These are phyloP conservation scores for Daldinia loculata DNA, from an alignment of 495 filamentous ascomycete species.

Conservation along the genomic window DNA sequence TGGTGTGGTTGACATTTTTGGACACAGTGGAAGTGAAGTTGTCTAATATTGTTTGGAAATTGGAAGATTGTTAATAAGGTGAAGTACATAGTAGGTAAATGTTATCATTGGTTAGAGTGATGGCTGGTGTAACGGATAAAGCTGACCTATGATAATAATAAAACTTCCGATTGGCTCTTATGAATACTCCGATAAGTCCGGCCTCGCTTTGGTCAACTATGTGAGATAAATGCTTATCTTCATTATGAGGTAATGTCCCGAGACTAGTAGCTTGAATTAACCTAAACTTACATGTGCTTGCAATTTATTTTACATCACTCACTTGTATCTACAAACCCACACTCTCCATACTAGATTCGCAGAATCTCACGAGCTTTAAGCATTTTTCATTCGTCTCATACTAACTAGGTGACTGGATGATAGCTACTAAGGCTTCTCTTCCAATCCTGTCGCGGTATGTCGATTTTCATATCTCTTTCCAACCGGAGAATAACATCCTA, in stretches of 20 bases:
- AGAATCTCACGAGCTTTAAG: neutral
- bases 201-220: constrained; percentile 4
- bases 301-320: neutral
- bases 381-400: neutral
- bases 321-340: neutral
- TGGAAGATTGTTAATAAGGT: no score
- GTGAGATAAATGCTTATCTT: neutral
- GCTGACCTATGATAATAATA: no score
- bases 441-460: constrained; percentile 26
- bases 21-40: constrained; percentile 15
- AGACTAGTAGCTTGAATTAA: neutral
- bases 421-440: constrained; percentile 9
- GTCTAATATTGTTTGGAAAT: neutral
- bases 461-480: neutral
- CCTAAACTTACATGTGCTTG: neutral
- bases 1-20: constrained; percentile 22
- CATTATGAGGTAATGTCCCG: neutral
- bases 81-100: no score
- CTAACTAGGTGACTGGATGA: constrained; percentile 10
- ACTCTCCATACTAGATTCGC: neutral
- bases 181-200: constrained; percentile 17
- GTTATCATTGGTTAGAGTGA: neutral
- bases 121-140: neutral
- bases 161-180: neutral
- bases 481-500: neutral